These are phyloP conservation scores for Aspergillus affinis DNA, from an alignment of 495 filamentous ascomycete genomes.

Conservation along the genomic window DNA sequence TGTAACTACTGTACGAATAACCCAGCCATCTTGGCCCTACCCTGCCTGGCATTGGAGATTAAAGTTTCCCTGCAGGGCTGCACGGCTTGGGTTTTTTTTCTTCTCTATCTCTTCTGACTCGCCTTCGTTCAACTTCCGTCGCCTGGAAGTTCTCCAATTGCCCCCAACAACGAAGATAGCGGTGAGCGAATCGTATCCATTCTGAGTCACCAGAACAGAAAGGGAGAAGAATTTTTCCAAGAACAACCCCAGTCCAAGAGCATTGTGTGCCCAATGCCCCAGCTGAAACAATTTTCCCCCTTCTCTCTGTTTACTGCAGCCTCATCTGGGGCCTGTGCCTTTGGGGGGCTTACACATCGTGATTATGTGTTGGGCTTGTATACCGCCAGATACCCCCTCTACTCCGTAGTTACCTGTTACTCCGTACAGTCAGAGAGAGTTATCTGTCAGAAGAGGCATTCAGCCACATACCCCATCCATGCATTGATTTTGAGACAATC, in stretches of 20 bases:
- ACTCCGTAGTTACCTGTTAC: too few relatives aligned
- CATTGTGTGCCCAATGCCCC: not conserved
- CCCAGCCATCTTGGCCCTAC: not conserved
- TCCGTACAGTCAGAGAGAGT: not conserved
- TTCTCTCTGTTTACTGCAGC: not conserved
- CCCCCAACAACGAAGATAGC: not conserved
- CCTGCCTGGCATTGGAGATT: not conserved
- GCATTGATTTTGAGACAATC: not conserved
- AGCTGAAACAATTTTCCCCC: not conserved
- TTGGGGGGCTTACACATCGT: not conserved
- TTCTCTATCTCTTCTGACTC: not conserved
- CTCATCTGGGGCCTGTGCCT: not conserved
- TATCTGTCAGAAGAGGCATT: not conserved
- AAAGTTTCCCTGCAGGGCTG: not conserved
- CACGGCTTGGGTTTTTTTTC: not conserved
- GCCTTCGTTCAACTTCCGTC: not conserved
- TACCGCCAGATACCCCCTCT: not conserved
- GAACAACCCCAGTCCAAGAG: too few relatives aligned
- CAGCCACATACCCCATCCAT: not conserved
- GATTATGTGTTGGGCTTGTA: not conserved
- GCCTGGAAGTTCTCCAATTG: not conserved
- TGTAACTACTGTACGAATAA: not conserved
- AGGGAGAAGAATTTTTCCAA: not conserved
- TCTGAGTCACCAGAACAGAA: not conserved
- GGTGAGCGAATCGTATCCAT: not conserved